These are phyloP conservation scores for Epithemia pelagica DNA, from an alignment of 108 stramenopile genomes.

Conservation along the genomic window DNA sequence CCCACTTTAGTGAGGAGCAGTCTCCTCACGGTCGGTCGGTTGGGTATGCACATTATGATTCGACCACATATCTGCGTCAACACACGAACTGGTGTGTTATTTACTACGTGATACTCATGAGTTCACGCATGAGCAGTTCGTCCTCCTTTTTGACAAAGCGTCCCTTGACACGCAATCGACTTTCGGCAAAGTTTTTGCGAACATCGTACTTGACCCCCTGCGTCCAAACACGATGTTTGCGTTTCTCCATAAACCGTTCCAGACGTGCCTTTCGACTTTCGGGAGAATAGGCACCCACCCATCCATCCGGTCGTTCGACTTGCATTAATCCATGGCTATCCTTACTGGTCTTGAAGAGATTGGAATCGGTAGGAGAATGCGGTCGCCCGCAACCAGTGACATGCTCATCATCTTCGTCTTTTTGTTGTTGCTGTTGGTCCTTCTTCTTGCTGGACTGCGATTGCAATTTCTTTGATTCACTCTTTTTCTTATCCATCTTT, in stretches of 20 bases:
- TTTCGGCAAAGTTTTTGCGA: slow-evolving; percentile 98
- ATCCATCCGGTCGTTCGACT: slow-evolving; percentile 78
- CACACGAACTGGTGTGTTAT: too few species aligned
- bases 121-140: slow-evolving; percentile 90
- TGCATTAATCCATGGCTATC: slow-evolving; percentile 64
- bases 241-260: slow-evolving; percentile 87
- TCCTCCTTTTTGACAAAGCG: slow-evolving; percentile 99
- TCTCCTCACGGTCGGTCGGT: too few species aligned
- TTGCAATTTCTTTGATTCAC: slow-evolving; percentile 37
- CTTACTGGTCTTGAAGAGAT: slow-evolving; percentile 34
- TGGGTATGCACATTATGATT: too few species aligned
- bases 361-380: slow-evolving; percentile 79
- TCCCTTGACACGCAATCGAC: slow-evolving; percentile 93
- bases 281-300: slow-evolving; percentile 96
- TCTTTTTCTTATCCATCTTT: slow-evolving; percentile 40
- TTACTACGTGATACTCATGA: slow-evolving; percentile 83
- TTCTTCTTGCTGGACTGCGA: slow-evolving; percentile 23
- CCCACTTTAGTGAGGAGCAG: too few species aligned
- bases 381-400: slow-evolving; percentile 71
- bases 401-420: slow-evolving; percentile 39
- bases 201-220: slow-evolving; percentile 98
- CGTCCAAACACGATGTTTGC: slow-evolving; percentile 93
- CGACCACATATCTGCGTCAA: too few species aligned
- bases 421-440: slow-evolving; percentile 14
- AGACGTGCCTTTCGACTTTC: slow-evolving; percentile 84